A percentile compares a stretch with the other conserved stretches of the same genome.
These are phyloP conservation scores for Candida koratica DNA, from an alignment of 805 yeast genomes.

Conservation along the genomic window DNA sequence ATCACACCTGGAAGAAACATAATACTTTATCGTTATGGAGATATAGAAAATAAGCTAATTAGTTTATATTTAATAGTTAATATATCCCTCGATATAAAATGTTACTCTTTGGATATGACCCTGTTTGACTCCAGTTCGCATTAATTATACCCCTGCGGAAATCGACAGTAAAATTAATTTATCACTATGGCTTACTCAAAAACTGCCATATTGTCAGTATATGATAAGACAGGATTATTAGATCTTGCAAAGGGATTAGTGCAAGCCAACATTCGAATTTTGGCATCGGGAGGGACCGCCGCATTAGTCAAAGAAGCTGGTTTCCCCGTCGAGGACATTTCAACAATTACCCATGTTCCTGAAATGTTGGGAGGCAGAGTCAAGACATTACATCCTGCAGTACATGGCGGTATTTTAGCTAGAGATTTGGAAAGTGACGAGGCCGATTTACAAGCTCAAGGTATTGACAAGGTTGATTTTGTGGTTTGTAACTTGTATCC, in stretches of 20 bases:
- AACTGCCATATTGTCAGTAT: slow-evolving; percentile 95
- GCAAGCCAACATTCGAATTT: slow-evolving; percentile 81
- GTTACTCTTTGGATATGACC: no score
- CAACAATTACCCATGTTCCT: slow-evolving; percentile 94
- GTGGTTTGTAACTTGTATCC: slow-evolving; percentile 98
- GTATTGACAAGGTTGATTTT: slow-evolving; percentile 92
- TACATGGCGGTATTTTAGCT: slow-evolving; percentile 96
- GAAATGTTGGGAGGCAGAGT: slow-evolving; percentile 99
- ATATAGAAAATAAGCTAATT: slow-evolving; percentile 64
- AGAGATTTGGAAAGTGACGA: slow-evolving; percentile 90
- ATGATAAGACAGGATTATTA: slow-evolving; percentile 93
- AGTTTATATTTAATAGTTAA: slow-evolving; percentile 1
- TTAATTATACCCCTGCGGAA: slow-evolving; percentile 8
- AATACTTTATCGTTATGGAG: slow-evolving; percentile 99
- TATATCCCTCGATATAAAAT: slow-evolving; percentile 1
- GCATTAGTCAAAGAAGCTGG: slow-evolving; percentile 93
- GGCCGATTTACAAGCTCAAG: slow-evolving; percentile 79
- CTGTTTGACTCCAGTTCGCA: slow-evolving; percentile 6
- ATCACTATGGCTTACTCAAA: slow-evolving; percentile 40
- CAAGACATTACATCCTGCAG: slow-evolving; percentile 97
- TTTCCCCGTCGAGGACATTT: slow-evolving; percentile 95
- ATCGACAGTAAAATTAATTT: slow-evolving; percentile 1
- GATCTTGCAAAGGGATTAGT: slow-evolving; percentile 95
- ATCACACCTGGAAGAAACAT: slow-evolving; percentile 99
- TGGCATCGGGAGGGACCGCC: slow-evolving; percentile 98